These are phyloP conservation scores for grape (Vitis vinifera) DNA, from an alignment of 164 flowering plant species.

Conservation along the genomic window DNA sequence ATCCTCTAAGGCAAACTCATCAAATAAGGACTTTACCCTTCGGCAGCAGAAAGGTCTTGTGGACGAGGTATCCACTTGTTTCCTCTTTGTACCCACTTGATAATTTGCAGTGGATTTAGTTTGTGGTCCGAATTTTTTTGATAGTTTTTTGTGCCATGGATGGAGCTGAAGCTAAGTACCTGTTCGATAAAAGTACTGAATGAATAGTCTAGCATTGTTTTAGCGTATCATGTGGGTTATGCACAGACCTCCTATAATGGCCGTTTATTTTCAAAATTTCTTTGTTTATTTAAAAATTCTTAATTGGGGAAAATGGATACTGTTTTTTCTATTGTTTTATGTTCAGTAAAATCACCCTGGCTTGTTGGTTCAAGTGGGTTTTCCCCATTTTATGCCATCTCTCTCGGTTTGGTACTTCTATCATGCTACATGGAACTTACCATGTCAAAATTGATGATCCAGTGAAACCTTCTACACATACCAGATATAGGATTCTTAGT, in stretches of 20 bases:
- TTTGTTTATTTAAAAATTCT: too few species aligned
- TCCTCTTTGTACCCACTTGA: background rate
- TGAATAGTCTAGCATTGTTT: background rate
- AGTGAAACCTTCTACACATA: too few species aligned
- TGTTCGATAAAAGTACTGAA: constrained; percentile 38
- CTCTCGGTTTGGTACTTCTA: too few species aligned
- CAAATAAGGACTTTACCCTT: background rate
- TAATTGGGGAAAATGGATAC: too few species aligned
- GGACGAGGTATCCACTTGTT: constrained; percentile 14
- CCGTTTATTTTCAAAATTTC: background rate
- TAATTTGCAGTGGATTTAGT: background rate
- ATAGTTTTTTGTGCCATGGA: background rate
- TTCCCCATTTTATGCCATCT: too few species aligned
- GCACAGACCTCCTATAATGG: background rate
- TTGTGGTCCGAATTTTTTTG: background rate
- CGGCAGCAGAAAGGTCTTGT: constrained; percentile 12
- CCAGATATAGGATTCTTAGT: too few species aligned
- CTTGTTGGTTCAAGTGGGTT: background rate
- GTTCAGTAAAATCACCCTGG: background rate
- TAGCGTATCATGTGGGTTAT: background rate
- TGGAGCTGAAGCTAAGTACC: constrained; percentile 3
- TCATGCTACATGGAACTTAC: too few species aligned
- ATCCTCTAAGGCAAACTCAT: constrained; percentile 16
- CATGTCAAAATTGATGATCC: too few species aligned
- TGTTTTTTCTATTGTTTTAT: background rate